Evolutionary conservation across 2,329 filamentous ascomycete species (phyloP).

Genomic region (Hirsutella rhossiliensis): DNA sequence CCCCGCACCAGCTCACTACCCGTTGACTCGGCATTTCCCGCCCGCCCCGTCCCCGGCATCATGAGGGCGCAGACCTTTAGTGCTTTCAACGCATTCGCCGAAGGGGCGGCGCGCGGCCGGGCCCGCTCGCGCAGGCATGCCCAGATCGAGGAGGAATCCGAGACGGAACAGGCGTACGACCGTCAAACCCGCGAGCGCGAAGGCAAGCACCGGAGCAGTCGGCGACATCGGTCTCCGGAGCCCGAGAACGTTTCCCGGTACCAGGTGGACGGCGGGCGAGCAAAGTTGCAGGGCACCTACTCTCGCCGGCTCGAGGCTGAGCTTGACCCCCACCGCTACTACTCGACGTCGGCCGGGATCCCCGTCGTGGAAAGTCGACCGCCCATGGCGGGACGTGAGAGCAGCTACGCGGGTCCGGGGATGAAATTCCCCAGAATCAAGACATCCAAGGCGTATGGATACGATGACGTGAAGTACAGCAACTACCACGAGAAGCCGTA

Average conservation of each 20-base stretch:
- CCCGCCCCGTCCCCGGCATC: conserved; percentile 15
- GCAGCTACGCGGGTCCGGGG: conserved; percentile 14
- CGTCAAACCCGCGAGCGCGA: conserved; percentile 11
- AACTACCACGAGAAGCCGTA: conserved; percentile 10
- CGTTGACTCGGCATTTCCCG: conserved; percentile 13
- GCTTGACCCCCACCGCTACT: conserved; percentile 10
- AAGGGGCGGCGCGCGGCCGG: conserved; percentile 19
- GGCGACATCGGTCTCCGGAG: conserved; percentile 22
- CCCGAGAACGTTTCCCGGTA: conserved; percentile 16
- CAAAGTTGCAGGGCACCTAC: conserved; percentile 15
- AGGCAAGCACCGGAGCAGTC: conserved; percentile 22
- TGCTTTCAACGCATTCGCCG: conserved; percentile 11
- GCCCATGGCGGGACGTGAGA: conserved; percentile 16
- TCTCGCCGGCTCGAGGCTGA: conserved; percentile 14
- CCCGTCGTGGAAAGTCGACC: conserved; percentile 16
- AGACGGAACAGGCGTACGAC: conserved; percentile 22
- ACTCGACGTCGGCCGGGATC: conserved; percentile 6
- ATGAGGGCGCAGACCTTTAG: conserved; percentile 22
- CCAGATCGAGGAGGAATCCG: conserved; percentile 21
- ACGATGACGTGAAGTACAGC: conserved; percentile 20
- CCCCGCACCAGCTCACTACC: conserved; percentile 24
- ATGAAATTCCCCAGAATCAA: conserved; percentile 19
- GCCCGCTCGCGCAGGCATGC: conserved; percentile 23
- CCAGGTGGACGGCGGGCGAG: conserved; percentile 15
- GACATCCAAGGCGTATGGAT: conserved; percentile 17